A percentile compares a stretch with the other conserved stretches of the same genome.
Conservation (phyloP, 768 basidiomycete genomes). For the Russula lepida region DNA sequence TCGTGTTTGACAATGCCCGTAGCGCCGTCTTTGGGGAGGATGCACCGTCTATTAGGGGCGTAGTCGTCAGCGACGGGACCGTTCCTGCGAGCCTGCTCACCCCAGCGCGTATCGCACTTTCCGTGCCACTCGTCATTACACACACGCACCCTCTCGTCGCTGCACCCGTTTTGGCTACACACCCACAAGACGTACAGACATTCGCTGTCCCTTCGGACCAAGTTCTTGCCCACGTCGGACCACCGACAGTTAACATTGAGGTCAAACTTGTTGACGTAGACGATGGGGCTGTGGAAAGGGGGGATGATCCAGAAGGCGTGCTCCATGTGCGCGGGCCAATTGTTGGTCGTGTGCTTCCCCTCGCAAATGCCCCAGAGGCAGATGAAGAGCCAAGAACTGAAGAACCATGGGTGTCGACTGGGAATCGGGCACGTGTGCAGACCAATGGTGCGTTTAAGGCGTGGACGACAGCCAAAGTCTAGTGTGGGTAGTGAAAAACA, state of each 20-base stretch:
- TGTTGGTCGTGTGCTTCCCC: constrained; percentile 46
- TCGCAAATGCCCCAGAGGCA: constrained; percentile 33
- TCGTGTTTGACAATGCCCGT: constrained; percentile 65
- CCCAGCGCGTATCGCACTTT: constrained; percentile 64
- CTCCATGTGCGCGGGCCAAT: constrained; percentile 65
- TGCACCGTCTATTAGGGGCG: constrained; percentile 53
- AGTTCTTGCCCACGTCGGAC: constrained; percentile 51
- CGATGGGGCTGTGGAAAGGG: constrained; percentile 55
- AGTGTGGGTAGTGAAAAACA: background rate
- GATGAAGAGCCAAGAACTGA: constrained; percentile 20
- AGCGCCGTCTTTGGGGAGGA: constrained; percentile 49
- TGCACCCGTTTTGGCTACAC: constrained; percentile 74
- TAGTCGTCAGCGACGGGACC: constrained; percentile 62
- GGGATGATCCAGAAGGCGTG: constrained; percentile 54
- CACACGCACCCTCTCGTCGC: constrained; percentile 55
- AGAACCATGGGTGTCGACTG: constrained; percentile 27
- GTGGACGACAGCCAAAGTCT: constrained; percentile 2
- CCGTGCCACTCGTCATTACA: constrained; percentile 63
- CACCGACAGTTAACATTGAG: constrained; percentile 82
- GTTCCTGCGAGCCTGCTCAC: constrained; percentile 44
- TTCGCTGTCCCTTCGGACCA: constrained; percentile 34
- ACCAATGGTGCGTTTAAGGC: constrained; percentile 33
- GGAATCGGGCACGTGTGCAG: constrained; percentile 28
- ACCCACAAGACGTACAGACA: constrained; percentile 79
- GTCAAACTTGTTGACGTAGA: constrained; percentile 64